phyloP scores from a whole-genome alignment of 139 green algal species.

The Chlorella sp. region DNA sequence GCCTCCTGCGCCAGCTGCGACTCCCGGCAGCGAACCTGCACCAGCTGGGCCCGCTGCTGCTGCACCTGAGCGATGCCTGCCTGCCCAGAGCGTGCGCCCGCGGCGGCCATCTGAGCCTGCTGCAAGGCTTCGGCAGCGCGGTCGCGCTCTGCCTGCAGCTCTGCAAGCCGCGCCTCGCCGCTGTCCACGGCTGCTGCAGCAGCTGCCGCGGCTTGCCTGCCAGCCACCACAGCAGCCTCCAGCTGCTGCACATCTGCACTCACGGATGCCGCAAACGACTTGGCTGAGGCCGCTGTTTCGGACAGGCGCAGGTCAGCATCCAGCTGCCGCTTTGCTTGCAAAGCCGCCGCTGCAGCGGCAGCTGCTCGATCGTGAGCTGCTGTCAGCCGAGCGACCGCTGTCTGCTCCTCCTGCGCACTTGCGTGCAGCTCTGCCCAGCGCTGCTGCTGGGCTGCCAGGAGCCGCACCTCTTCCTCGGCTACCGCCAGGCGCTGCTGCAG shows the following conservation, averaged over 20 bases:
- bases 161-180: background rate
- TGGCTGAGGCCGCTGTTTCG: background rate
- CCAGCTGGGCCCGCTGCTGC: background rate
- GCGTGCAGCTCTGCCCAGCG: background rate
- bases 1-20: background rate
- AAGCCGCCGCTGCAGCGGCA: background rate
- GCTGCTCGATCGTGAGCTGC: background rate
- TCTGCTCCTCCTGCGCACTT: too few species aligned
- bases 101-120: background rate
- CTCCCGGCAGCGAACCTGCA: background rate
- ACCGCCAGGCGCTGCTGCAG: slow-evolving; percentile 4
- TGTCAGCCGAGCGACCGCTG: background rate
- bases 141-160: background rate
- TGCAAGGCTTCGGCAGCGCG: background rate
- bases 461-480: slow-evolving; percentile 2
- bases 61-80: background rate
- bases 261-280: background rate
- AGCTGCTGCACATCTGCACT: background rate
- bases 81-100: too few species aligned
- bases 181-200: background rate
- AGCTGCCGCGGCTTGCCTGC: background rate
- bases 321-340: background rate
- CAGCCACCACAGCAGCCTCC: background rate
- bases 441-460: background rate
- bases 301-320: background rate